A percentile compares a stretch with the other conserved stretches of the same genome.
phyloP scores from a whole-genome alignment of 805 yeast species.

The Nakazawaea ernobii region DNA sequence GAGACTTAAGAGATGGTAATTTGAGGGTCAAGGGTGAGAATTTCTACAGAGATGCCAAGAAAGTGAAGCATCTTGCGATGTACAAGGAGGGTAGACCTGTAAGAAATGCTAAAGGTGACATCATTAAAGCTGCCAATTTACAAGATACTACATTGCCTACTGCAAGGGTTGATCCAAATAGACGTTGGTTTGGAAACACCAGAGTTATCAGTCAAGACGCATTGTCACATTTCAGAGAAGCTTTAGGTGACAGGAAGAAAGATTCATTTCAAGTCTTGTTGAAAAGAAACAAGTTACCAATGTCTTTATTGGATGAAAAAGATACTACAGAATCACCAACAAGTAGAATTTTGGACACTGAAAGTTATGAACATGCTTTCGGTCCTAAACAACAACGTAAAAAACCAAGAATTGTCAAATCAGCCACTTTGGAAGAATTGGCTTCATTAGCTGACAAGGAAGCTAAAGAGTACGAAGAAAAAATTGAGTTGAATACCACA shows the following conservation, averaged over 20 bases:
- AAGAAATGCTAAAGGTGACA: conserved; percentile 82
- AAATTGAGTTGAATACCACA: conserved; percentile 67
- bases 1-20: conserved; percentile 81
- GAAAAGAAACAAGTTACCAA: conserved; percentile 87
- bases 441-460: conserved; percentile 54
- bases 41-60: conserved; percentile 91
- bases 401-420: conserved; percentile 72
- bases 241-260: conserved; percentile 77
- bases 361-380: conserved; percentile 72
- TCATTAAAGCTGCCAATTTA: conserved; percentile 78
- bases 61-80: conserved; percentile 86
- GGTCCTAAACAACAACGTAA: conserved; percentile 95
- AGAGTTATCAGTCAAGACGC: conserved; percentile 98
- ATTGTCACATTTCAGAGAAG: conserved; percentile 86
- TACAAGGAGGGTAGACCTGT: conserved; percentile 87
- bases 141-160: conserved; percentile 84
- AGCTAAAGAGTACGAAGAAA: conserved; percentile 60
- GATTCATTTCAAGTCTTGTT: conserved; percentile 83
- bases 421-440: conserved; percentile 74
- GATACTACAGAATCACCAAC: conserved; percentile 72
- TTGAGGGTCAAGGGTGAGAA: conserved; percentile 94
- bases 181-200: conserved; percentile 97
- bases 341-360: conserved; percentile 81
- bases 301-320: conserved; percentile 89
- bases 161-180: conserved; percentile 93